Conservation (phyloP, 441 rosid genomes). For the Cnidoscolus chayamansa region DNA sequence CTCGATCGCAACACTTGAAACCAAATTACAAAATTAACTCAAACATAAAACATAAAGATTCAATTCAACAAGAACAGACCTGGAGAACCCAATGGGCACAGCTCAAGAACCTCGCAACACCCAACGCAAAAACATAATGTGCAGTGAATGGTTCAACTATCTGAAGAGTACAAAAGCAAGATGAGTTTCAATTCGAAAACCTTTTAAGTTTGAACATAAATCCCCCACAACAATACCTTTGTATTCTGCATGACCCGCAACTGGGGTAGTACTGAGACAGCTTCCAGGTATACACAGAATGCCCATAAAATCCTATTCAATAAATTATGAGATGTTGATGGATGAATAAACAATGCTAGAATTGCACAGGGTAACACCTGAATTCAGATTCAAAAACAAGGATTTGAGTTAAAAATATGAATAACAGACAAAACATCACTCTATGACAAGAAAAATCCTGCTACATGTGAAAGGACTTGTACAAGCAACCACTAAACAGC, state of each 20-base stretch:
- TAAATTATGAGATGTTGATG: conserved; percentile 82
- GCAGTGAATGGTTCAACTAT: conserved; percentile 99
- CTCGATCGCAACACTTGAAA: conserved; percentile 6
- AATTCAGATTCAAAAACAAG: conserved; percentile 29
- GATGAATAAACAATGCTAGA: conserved; percentile 78
- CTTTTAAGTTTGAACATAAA: not conserved
- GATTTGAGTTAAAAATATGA: conserved; percentile 8
- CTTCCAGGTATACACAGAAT: conserved; percentile 92
- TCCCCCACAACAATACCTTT: conserved; percentile 47
- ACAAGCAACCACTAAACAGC: not conserved
- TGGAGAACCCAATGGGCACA: conserved; percentile 99
- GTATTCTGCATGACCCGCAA: conserved; percentile 98
- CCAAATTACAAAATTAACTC: not conserved
- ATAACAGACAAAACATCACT: not conserved
- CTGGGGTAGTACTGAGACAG: conserved; percentile 94
- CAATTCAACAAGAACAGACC: conserved; percentile 45
- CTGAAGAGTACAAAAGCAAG: conserved; percentile 38
- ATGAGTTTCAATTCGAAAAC: conserved; percentile 21
- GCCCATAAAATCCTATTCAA: conserved; percentile 88
- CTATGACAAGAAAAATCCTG: not conserved
- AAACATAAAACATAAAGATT: conserved; percentile 12
- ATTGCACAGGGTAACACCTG: conserved; percentile 81
- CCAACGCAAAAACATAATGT: conserved; percentile 97
- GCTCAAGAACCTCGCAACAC: conserved; percentile 95
- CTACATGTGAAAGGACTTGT: not conserved